Conservation (phyloP, 441 rosid species). For the Populus trichocarpa region DNA sequence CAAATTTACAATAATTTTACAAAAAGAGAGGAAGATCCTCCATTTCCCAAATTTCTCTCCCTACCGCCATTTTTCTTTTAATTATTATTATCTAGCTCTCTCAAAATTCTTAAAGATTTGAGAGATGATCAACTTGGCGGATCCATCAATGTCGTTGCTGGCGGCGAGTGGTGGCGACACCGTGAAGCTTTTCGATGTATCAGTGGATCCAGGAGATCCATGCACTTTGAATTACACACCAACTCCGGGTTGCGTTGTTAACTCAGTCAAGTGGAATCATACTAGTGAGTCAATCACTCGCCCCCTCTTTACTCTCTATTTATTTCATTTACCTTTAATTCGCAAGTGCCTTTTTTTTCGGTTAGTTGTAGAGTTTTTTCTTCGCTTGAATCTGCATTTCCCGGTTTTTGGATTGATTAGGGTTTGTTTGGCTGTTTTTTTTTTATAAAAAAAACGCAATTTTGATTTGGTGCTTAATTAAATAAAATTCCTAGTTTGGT, state of each 20-base stretch:
- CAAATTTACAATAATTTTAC: neutral
- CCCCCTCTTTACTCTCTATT: neutral
- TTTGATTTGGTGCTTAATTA: neutral
- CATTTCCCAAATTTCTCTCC: neutral
- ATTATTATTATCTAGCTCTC: neutral
- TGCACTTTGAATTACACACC: conserved; percentile 74
- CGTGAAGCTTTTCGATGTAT: conserved; percentile 80
- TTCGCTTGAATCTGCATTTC: conserved; percentile 7
- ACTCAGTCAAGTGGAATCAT: conserved; percentile 93
- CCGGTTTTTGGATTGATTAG: conserved; percentile 1
- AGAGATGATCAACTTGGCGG: conserved; percentile 45
- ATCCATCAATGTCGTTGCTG: conserved; percentile 64
- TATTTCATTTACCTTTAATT: neutral
- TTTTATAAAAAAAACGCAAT: neutral
- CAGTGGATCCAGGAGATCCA: conserved; percentile 72
- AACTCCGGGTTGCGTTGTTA: conserved; percentile 60
- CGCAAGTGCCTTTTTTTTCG: neutral
- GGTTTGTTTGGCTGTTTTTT: neutral
- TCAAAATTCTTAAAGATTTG: neutral
- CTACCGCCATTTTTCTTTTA: neutral
- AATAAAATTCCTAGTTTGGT: neutral
- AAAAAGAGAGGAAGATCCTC: neutral
- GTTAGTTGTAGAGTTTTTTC: neutral
- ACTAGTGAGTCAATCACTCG: conserved; percentile 50
- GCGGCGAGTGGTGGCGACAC: conserved; percentile 90